Evolutionary conservation across 371 early-diverging fungal genomes (phyloP), one percentile per base, ranked within the genome.

Genomic region (Mucor lusitanicus): DNA sequence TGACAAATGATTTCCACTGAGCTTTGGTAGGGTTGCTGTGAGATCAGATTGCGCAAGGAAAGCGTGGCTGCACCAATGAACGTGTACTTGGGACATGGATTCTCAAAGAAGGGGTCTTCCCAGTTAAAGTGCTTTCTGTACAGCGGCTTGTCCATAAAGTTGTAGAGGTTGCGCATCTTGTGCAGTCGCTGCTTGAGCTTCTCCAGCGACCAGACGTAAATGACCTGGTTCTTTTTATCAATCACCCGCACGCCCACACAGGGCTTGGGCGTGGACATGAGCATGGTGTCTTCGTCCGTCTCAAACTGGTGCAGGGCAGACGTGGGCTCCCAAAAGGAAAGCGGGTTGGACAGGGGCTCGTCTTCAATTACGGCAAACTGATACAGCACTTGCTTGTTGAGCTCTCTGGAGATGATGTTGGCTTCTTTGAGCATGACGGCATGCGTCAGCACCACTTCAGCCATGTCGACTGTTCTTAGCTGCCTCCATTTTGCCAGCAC

Each of bases 381-480:
- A 71, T 93, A 96, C 6, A 90, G 75, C 3, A 92, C 91, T 35
- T 91, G 77, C 64, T 92, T 93, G 6, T 82, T 84, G 12, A 95
- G 79, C 67, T 96, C 94, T 50, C 87, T 84, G 61, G 92, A 87
- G 23, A 94, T 93, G 15, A 94, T 86, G 67, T 95, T 96, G 61
- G 95, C 95, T 64, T 95, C 94, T 73, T 95, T 95, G 44, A 96
- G 69, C 63, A 90, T 68, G 3, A 90, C 86, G 0, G 91, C 92
- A 54, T 90, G 84, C 11, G 86, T 87, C 42, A 92, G 71, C 21
- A 94, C 85, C 9, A 80, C 80, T 68, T 93, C 90, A 5, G 93
- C 92, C 75, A 94, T 88, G n/a, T 79, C 74, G 15, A 94, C 90
- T 32, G 80, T 83, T 39, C 90, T 83, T 58, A 88, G 74, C 27